Base-by-base conservation (phyloP, 2,329 filamentous ascomycete genomes). In the Thielaviopsis ethacetica region DNA sequence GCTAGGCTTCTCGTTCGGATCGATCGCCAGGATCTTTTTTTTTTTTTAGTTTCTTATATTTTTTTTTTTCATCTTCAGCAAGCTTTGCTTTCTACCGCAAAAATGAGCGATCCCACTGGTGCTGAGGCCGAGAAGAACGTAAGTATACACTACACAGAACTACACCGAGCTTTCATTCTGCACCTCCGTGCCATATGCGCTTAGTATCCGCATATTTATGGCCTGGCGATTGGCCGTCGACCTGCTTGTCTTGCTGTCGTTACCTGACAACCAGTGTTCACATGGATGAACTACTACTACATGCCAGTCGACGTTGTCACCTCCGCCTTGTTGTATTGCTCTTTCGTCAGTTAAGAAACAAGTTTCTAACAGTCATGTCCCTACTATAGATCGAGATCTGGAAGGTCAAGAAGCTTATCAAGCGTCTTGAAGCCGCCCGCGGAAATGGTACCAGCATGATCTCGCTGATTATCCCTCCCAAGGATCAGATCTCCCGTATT, bases 371-470 rank as follows among this genome's bases (percentile, higher is more conserved):
- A 26, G n/a, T 5, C 27, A 6, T 27, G 49, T n/a, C 53, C 17
- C 51, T 21, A 21, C n/a, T 44, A 63, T 65, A 83, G 80, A 85
- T 85, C 68, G 82, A 85, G 75, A 85, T 85, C 77, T 91, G 86
- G 88, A 96, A 98, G 85, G 91, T 98, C 71, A 98, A 98, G 82
- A 98, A 98, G 80, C 79, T 98, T 70, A 95, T 98, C 77, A 98
- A 97, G 77, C 88, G 93, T 68, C 88, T 98, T 68, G 93, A 97
- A 75, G 87, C 89, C 63, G 94, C 94, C 66, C 83, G 94, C 72
- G 93, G 93, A 72, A 98, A 98, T 82, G 93, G 93, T 76, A 98
- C 93, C 64, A 91, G 86, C 77, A 98, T 98, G 93, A 98, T 98
- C 75, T 97, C 91, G 64, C 82, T 98, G 74, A 96, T 98, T 68